Conservation (phyloP, 495 filamentous ascomycete genomes). For the Evansstolkia leycettana region DNA sequence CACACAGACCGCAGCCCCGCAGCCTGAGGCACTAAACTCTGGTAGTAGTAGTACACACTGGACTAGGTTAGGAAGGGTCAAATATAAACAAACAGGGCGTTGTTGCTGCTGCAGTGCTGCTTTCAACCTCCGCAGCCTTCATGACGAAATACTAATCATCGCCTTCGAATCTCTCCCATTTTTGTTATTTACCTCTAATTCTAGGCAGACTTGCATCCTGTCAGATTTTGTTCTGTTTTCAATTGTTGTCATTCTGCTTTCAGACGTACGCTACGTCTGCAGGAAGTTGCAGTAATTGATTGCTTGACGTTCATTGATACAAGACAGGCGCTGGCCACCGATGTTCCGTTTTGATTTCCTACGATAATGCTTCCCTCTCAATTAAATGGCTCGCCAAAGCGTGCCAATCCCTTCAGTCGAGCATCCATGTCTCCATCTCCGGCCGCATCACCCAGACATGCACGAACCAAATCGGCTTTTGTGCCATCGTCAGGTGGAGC, state of each 20-base stretch:
- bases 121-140: background rate
- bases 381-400: slow-evolving; percentile 40
- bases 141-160: background rate
- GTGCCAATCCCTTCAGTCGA: slow-evolving; percentile 64
- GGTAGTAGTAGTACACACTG: too few species aligned
- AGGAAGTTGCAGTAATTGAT: too few species aligned
- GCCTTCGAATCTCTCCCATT: too few species aligned
- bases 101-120: background rate
- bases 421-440: slow-evolving; percentile 53
- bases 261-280: too few species aligned
- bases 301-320: background rate
- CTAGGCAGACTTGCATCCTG: too few species aligned
- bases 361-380: slow-evolving; percentile 32
- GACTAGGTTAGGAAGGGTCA: slow-evolving; percentile 21
- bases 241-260: slow-evolving; percentile 2
- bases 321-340: background rate
- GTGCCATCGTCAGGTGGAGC: slow-evolving; percentile 42
- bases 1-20: slow-evolving; percentile 8
- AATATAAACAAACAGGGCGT: slow-evolving; percentile 29
- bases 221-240: too few species aligned
- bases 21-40: too few species aligned
- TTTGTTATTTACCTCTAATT: too few species aligned
- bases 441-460: slow-evolving; percentile 23
- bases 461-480: slow-evolving; percentile 62
- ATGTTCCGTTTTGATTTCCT: background rate